phyloP scores from a whole-genome alignment of 1,284 basidiomycete species.

The Rugosomyces carneus region DNA sequence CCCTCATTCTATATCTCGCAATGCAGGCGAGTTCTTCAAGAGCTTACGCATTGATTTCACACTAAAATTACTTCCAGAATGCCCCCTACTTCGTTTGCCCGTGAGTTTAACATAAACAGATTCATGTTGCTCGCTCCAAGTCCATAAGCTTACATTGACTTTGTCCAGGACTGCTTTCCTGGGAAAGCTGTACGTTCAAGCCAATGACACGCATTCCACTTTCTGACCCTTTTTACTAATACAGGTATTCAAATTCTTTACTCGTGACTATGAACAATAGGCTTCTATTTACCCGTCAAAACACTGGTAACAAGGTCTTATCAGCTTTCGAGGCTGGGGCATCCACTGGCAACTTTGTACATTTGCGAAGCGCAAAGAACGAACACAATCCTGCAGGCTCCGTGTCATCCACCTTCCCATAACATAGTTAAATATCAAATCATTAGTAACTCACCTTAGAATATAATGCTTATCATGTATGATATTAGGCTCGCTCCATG shows the following conservation, averaged over 20 bases:
- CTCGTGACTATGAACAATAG: slow-evolving; percentile 3
- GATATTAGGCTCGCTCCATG: no score
- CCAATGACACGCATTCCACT: not conserved
- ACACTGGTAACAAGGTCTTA: not conserved
- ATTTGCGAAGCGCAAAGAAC: not conserved
- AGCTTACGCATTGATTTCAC: not conserved
- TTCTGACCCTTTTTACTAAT: not conserved
- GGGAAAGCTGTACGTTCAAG: slow-evolving; percentile 1
- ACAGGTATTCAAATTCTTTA: slow-evolving; percentile 1
- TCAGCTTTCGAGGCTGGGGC: not conserved
- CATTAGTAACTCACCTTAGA: no score
- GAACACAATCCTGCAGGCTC: not conserved
- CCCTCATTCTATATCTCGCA: not conserved
- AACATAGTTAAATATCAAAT: no score
- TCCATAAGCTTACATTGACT: not conserved
- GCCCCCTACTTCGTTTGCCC: slow-evolving; percentile 1
- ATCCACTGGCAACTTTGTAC: not conserved
- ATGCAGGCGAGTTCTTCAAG: not conserved
- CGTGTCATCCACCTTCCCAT: no score
- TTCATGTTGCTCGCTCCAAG: not conserved
- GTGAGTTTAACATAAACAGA: not conserved
- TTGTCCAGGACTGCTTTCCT: not conserved
- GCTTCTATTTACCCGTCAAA: not conserved
- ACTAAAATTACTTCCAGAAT: not conserved
- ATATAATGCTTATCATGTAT: no score